Evolutionary conservation across 192 early-diverging fungal genomes (phyloP).

Genomic region (Paraglomus brasilianum): DNA sequence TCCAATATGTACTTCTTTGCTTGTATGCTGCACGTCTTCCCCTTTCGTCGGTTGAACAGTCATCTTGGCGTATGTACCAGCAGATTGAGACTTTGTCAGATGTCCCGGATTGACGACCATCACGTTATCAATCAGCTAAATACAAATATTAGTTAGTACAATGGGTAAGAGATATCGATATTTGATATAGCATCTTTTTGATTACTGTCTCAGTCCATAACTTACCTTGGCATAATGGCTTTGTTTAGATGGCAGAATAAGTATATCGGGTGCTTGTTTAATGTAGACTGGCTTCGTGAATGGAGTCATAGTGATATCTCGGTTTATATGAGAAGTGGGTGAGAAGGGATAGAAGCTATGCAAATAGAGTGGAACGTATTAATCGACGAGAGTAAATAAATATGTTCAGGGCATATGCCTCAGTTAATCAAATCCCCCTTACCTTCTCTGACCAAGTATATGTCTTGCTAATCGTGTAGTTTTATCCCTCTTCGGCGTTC

Average conservation of each 20-base stretch:
- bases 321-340: conserved; percentile 50
- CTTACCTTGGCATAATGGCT: conserved; percentile 62
- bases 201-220: too few species aligned
- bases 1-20: too few species aligned
- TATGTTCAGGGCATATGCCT: background rate
- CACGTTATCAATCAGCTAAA: conserved; percentile 61
- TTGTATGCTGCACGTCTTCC: conserved; percentile 22
- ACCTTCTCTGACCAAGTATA: background rate
- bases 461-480: background rate
- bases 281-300: conserved; percentile 45
- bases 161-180: background rate
- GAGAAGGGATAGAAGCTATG: conserved; percentile 78
- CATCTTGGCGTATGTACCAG: conserved; percentile 79
- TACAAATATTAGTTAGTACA: background rate
- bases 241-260: conserved; percentile 74
- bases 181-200: too few species aligned
- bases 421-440: background rate
- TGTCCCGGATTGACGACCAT: conserved; percentile 83
- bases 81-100: conserved; percentile 61
- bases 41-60: conserved; percentile 61
- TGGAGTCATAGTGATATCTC: conserved; percentile 34
- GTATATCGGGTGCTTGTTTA: conserved; percentile 72
- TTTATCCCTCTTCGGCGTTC: background rate
- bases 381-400: conserved; percentile 4
- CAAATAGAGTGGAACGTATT: background rate